Conservation (phyloP, 225 moss, liverwort and hornwort genomes). For the Neckera pumila region DNA sequence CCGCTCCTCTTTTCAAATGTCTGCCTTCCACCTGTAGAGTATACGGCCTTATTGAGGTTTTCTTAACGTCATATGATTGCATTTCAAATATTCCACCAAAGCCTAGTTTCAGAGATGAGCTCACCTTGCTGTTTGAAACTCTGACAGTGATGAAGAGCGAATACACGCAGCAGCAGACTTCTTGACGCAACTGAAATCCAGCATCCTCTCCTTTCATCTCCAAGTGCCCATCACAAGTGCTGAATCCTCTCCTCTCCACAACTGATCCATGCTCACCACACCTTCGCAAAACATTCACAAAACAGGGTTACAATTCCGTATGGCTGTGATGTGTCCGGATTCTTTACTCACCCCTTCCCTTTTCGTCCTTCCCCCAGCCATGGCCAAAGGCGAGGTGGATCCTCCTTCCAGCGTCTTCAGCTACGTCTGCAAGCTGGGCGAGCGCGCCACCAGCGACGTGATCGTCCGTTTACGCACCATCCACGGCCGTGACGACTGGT, state of each 20-base stretch:
- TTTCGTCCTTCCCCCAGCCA: conserved; percentile 10
- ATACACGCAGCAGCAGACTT: conserved; percentile 22
- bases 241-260: not conserved
- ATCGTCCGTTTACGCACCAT: conserved; percentile 63
- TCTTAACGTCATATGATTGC: not conserved
- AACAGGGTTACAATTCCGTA: not conserved
- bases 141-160: conserved; percentile 28
- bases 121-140: not conserved
- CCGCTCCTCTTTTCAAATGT: not conserved
- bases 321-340: conserved; percentile 9
- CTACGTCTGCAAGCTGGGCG: conserved; percentile 51
- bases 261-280: not conserved
- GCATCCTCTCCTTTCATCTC: not conserved
- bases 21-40: not conserved
- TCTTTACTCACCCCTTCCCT: not conserved
- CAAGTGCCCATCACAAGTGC: not conserved
- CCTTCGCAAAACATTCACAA: not conserved
- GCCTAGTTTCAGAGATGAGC: not conserved
- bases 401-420: conserved; percentile 8
- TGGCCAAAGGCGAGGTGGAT: conserved; percentile 35
- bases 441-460: conserved; percentile 68
- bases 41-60: not conserved
- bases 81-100: not conserved
- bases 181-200: conserved; percentile 3
- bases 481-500: conserved; percentile 80